Evolutionary conservation across 2,329 filamentous ascomycete species (phyloP).

Genomic region (Sporothrix sp.): DNA sequence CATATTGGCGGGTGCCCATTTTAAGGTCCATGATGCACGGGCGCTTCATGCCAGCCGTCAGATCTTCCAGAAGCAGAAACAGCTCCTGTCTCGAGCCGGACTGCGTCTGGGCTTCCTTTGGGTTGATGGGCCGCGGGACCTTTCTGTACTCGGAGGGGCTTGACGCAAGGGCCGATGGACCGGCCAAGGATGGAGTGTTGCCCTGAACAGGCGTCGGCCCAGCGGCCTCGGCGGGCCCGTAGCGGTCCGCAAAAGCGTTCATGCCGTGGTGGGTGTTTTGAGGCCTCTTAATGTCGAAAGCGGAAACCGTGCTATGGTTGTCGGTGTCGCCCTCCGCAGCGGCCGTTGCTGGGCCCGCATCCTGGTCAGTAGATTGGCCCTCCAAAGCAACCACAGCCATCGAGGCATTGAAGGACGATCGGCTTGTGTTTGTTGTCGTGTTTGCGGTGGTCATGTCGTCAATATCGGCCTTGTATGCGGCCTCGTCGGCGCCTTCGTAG

Average conservation of each 20-base stretch:
- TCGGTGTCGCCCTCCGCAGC: not conserved
- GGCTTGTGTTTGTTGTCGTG: constrained; percentile 14
- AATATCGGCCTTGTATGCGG: constrained; percentile 63
- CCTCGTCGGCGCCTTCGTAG: constrained; percentile 80
- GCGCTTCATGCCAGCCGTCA: constrained; percentile 91
- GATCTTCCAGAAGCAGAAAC: constrained; percentile 85
- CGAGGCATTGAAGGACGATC: constrained; percentile 12
- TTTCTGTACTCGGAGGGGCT: constrained; percentile 31
- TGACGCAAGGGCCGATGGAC: constrained; percentile 25
- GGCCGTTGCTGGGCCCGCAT: not conserved
- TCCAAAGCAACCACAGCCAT: not conserved
- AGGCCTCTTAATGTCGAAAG: constrained; percentile 13
- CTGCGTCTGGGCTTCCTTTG: constrained; percentile 63
- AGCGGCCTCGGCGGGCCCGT: not conserved
- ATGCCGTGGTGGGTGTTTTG: not conserved
- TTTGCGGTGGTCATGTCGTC: constrained; percentile 28
- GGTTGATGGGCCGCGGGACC: constrained; percentile 57
- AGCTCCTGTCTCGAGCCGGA: constrained; percentile 67
- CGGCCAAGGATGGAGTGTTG: not conserved
- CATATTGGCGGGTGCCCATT: constrained; percentile 97
- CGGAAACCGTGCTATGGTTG: constrained; percentile 15
- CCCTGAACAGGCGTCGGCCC: constrained; percentile 9
- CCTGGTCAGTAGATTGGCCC: not conserved
- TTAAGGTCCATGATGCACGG: constrained; percentile 97
- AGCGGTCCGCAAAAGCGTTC: not conserved